Base-by-base conservation (phyloP, 257 asterid genomes). In the Nicotiana benthamiana region DNA sequence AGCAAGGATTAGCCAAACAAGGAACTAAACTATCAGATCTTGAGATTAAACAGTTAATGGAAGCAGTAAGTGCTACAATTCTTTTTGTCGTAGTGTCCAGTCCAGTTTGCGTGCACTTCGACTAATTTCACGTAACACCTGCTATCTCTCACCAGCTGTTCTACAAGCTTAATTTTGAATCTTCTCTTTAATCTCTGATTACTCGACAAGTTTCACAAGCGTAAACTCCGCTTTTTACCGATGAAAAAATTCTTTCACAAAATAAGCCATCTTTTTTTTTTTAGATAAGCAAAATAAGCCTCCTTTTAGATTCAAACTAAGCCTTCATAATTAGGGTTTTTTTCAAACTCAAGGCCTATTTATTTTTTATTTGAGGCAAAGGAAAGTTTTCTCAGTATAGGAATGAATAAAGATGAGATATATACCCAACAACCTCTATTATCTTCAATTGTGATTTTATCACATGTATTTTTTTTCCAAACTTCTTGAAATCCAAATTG, bases 21-120 rank as follows among this genome's bases (percentile, higher is more conserved):
- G 95, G 93, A 22, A 91, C 95, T 5, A 89, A 86, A 80, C 80
- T 91, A 34, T 83, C 95, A 12, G 95, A 91, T 85, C 82, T 46
- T 62, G 95, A 91, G 85, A 93, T 82, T 34, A 80, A 89, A 67
- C 95, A 91, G 76, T 56, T 91, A 80, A 88, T 91, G 95, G 93
- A 91, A 82, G 95, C 93, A 0, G 95, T 91, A 88, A 87, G 93
- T 79, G 79, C 59, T 16, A 68, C 17, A 7, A 40, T 30, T 30
- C 4, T 9, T 7, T 5, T 6, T 34, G 5, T 34, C 5, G 2
- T 34, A 9, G 9, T 34, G 9, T 34, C 43, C 0, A 34, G 9
- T 34, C 0, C 2, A 34, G 43, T 7, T 7, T 36, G 2, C 0
- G 10, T 36, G 46, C 2, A 36, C 0, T 10, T 34, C 46, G 3